Evolutionary conservation across 163 green algal genomes (phyloP).

Genomic region (Chlorella variabilis): DNA sequence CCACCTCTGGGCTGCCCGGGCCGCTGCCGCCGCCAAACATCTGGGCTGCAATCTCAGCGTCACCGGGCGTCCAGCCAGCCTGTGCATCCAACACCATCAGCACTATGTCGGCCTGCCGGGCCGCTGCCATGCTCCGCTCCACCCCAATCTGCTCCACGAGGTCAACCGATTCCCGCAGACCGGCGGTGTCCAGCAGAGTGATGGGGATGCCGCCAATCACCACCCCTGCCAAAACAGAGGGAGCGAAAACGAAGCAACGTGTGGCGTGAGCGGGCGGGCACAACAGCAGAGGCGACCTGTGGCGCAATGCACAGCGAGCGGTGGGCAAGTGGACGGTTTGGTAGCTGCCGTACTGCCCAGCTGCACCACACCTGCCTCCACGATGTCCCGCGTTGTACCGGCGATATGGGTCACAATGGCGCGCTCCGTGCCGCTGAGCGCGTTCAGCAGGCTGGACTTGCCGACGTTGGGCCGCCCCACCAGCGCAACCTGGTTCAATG

Average conservation of each 20-base stretch:
- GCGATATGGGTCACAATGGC: slow-evolving; percentile 94
- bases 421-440: slow-evolving; percentile 77
- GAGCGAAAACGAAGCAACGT: no score
- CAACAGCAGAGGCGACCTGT: not conserved
- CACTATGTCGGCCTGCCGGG: slow-evolving; percentile 86
- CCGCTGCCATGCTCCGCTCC: slow-evolving; percentile 82
- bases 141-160: slow-evolving; percentile 88
- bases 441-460: slow-evolving; percentile 97
- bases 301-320: no score
- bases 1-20: no score
- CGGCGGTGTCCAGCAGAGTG: slow-evolving; percentile 96
- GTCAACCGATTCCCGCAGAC: slow-evolving; percentile 86
- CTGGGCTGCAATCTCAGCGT: slow-evolving; percentile 73
- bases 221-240: not conserved
- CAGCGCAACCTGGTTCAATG: slow-evolving; percentile 78
- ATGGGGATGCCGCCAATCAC: slow-evolving; percentile 60
- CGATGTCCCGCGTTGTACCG: slow-evolving; percentile 95
- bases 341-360: no score
- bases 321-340: no score
- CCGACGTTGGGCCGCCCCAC: slow-evolving; percentile 97
- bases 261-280: not conserved
- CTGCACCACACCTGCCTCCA: slow-evolving; percentile 73
- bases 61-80: slow-evolving; percentile 66
- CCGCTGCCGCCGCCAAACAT: slow-evolving; percentile 62
- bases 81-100: slow-evolving; percentile 91